A percentile compares a stretch with the other conserved stretches of the same genome.
phyloP scores from a whole-genome alignment of 768 basidiomycete genomes.

The Xerocomus brunneocitrinus region DNA sequence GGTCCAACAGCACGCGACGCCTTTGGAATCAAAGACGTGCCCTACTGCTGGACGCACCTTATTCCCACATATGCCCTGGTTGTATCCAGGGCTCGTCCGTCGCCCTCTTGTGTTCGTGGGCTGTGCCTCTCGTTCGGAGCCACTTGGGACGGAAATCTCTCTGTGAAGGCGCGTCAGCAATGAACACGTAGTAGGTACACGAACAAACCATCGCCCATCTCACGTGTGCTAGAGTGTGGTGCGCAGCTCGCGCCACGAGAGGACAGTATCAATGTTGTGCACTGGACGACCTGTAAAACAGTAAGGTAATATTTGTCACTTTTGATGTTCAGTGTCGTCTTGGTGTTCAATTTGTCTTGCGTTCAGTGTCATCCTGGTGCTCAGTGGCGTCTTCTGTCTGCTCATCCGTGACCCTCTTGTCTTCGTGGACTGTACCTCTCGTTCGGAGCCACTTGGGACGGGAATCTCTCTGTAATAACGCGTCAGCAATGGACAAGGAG shows the following conservation, averaged over 20 bases:
- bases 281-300: not conserved
- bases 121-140: not conserved
- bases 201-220: not conserved
- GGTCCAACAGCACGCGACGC: conserved; percentile 18
- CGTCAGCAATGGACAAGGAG: not conserved
- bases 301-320: not conserved
- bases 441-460: not conserved
- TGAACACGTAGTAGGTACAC: not conserved
- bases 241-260: not conserved
- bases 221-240: not conserved
- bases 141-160: not conserved
- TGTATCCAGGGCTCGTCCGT: too few relatives aligned
- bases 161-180: not conserved
- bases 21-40: conserved; percentile 6
- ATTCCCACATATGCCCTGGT: not conserved
- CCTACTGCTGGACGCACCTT: conserved; percentile 24
- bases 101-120: not conserved
- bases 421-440: not conserved
- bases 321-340: not conserved
- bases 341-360: too few relatives aligned
- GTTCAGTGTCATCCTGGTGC: too few relatives aligned
- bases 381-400: too few relatives aligned
- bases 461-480: not conserved
- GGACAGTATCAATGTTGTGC: not conserved
- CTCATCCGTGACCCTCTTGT: not conserved